Evolutionary conservation across 139 green algal genomes (phyloP).

Genomic region (Microglena sp.): DNA sequence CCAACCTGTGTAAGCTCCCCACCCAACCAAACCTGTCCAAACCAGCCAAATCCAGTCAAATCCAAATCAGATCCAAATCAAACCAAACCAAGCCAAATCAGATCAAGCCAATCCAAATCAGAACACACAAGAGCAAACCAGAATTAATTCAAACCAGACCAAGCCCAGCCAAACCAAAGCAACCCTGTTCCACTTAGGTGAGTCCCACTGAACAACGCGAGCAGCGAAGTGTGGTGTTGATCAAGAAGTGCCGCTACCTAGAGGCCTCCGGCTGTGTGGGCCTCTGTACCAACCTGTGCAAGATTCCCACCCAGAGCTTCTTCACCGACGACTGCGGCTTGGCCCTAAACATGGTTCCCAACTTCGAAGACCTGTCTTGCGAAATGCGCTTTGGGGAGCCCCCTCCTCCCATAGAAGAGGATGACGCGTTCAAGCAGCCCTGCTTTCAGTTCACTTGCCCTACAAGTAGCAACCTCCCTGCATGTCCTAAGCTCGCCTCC

Average conservation of each 20-base stretch:
- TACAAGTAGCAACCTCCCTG: not conserved
- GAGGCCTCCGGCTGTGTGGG: conserved; percentile 47
- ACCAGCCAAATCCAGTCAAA: too few relatives aligned
- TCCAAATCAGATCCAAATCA: too few relatives aligned
- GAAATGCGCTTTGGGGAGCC: conserved; percentile 56
- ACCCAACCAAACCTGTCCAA: too few relatives aligned
- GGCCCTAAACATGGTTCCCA: conserved; percentile 55
- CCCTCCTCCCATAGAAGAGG: not conserved
- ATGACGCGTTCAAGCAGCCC: not conserved
- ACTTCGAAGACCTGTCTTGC: conserved; percentile 56
- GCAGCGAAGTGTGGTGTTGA: conserved; percentile 40
- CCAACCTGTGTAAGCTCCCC: conserved; percentile 61
- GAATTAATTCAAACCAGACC: too few relatives aligned
- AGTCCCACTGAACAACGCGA: conserved; percentile 4
- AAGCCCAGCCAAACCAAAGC: too few relatives aligned
- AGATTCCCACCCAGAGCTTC: conserved; percentile 55
- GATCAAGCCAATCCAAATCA: too few relatives aligned
- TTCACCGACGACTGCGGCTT: conserved; percentile 45
- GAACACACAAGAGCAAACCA: too few relatives aligned
- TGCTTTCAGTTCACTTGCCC: conserved; percentile 1
- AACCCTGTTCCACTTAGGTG: too few relatives aligned
- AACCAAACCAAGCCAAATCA: too few relatives aligned
- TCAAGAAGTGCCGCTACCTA: conserved; percentile 62
- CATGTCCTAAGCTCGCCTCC: not conserved
- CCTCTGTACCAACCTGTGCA: conserved; percentile 57